Percentiles rank a stretch among this genome's conserved stretches.
phyloP scores from a whole-genome alignment of 177 flowering plant genomes.

The Vitis hybrid region DNA sequence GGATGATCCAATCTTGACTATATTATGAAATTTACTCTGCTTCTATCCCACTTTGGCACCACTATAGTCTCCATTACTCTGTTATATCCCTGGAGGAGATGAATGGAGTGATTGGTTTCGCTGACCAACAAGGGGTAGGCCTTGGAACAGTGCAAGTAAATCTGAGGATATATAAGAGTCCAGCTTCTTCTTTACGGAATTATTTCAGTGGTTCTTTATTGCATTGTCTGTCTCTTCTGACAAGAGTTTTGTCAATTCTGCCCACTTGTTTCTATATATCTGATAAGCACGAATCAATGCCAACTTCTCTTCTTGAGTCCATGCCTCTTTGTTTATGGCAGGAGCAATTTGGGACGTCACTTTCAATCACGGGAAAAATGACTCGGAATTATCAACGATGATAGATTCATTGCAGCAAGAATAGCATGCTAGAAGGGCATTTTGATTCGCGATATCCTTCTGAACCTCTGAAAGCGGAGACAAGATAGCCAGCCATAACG shows the following conservation, averaged over 20 bases:
- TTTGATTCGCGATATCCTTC: no score
- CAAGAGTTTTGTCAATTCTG: constrained; percentile 87
- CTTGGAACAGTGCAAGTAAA: constrained; percentile 65
- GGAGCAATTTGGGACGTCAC: constrained; percentile 29
- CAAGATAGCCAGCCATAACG: no score
- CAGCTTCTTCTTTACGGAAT: constrained; percentile 92
- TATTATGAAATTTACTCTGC: constrained; percentile 72
- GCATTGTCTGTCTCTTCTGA: constrained; percentile 92
- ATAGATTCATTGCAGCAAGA: no score
- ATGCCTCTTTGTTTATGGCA: constrained; percentile 87
- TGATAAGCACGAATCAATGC: constrained; percentile 89
- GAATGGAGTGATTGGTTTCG: constrained; percentile 42
- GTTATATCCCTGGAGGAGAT: constrained; percentile 38
- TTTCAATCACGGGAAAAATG: no score
- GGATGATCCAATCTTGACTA: constrained; percentile 60
- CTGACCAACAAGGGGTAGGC: constrained; percentile 43
- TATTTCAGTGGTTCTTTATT: constrained; percentile 98
- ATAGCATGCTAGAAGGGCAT: no score
- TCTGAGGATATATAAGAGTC: constrained; percentile 87
- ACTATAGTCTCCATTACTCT: constrained; percentile 53
- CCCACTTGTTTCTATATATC: constrained; percentile 96
- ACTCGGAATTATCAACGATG: no score
- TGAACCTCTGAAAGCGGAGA: no score
- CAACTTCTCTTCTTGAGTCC: constrained; percentile 96
- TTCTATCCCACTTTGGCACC: constrained; percentile 38